A percentile compares a stretch with the other conserved stretches of the same genome.
Conservation (phyloP, 768 basidiomycete species). For the Collybia sp. region DNA sequence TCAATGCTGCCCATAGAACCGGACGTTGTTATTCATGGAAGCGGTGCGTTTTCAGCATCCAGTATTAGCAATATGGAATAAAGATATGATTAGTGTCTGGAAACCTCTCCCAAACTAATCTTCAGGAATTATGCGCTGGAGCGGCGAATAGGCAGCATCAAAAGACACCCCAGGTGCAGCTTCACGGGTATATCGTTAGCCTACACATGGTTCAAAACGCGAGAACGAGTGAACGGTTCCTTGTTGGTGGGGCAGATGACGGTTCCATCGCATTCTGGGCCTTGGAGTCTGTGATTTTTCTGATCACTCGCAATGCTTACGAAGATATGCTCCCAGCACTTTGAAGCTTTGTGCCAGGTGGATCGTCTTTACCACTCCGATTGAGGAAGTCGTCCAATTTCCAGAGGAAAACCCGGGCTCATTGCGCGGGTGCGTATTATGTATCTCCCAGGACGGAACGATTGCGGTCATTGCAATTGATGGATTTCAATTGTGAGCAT, state of each 20-base stretch:
- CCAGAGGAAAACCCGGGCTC: constrained; percentile 46
- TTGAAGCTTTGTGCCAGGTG: constrained; percentile 66
- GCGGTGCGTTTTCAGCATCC: constrained; percentile 36
- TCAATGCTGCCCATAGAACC: constrained; percentile 52
- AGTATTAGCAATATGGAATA: neutral
- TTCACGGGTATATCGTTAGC: constrained; percentile 43
- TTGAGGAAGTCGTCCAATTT: constrained; percentile 55
- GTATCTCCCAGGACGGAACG: constrained; percentile 75
- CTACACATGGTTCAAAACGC: constrained; percentile 55
- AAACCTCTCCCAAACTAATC: constrained; percentile 1
- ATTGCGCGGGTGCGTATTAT: constrained; percentile 65
- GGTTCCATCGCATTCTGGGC: constrained; percentile 78
- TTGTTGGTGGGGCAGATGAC: constrained; percentile 76
- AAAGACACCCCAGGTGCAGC: constrained; percentile 37
- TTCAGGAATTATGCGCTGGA: neutral
- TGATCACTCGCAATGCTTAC: neutral
- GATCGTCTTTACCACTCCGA: constrained; percentile 66
- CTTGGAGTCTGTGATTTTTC: constrained; percentile 39
- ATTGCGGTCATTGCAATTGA: constrained; percentile 75
- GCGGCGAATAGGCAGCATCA: no score
- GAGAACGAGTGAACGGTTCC: constrained; percentile 52
- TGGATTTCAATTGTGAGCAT: constrained; percentile 65
- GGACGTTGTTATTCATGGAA: constrained; percentile 57
- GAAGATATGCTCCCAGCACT: constrained; percentile 34
- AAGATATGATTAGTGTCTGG: constrained; percentile 13